Conservation (phyloP, 2,329 filamentous ascomycete species). For the Chlorencoelia australis region DNA sequence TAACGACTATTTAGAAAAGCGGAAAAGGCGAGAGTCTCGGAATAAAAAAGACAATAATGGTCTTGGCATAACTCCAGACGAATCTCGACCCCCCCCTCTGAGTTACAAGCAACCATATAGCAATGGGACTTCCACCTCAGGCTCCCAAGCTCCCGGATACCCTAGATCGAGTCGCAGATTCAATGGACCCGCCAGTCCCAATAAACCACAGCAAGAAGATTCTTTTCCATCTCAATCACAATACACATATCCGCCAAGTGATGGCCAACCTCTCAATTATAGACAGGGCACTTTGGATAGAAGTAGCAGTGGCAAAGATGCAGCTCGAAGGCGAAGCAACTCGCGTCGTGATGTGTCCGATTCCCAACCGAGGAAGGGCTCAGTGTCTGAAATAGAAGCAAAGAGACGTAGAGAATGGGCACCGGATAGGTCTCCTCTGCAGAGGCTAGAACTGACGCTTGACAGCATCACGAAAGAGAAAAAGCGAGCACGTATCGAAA, state of each 20-base stretch:
- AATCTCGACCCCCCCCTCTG: conserved; percentile 44
- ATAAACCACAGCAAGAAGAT: conserved; percentile 13
- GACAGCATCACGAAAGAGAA: conserved; percentile 94
- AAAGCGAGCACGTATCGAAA: conserved; percentile 73
- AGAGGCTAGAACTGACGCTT: conserved; percentile 84
- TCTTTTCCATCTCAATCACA: conserved; percentile 14
- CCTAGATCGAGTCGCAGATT: conserved; percentile 23
- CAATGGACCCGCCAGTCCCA: conserved; percentile 19
- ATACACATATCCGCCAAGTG: conserved; percentile 9
- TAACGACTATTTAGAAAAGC: conserved; percentile 35
- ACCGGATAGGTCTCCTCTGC: conserved; percentile 77
- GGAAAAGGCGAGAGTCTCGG: conserved; percentile 33
- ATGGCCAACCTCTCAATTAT: not conserved
- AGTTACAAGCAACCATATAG: conserved; percentile 44
- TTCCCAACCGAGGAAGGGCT: conserved; percentile 27
- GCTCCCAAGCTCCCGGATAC: conserved; percentile 24
- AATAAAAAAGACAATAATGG: conserved; percentile 34
- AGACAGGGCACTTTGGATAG: conserved; percentile 5
- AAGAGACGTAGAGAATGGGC: conserved; percentile 52
- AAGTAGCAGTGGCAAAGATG: conserved; percentile 17
- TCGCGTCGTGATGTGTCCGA: conserved; percentile 12
- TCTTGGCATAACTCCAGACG: conserved; percentile 43
- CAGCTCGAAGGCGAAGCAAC: conserved; percentile 10
- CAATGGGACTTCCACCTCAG: conserved; percentile 27
- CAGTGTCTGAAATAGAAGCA: conserved; percentile 25